Evolutionary conservation across 2,329 filamentous ascomycete genomes (phyloP).

Genomic region (Incumbomyces lentus): DNA sequence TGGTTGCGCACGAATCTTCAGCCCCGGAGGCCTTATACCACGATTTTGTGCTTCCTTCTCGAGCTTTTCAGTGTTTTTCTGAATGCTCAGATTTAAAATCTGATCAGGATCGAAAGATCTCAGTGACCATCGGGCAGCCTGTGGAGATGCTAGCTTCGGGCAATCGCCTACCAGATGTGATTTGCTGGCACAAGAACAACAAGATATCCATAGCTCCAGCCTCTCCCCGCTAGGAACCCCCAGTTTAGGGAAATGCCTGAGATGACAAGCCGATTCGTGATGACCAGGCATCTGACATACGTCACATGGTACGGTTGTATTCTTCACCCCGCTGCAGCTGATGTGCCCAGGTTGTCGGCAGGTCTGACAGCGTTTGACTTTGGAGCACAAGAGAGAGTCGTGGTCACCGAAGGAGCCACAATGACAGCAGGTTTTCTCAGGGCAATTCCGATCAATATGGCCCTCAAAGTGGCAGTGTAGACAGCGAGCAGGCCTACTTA

Average conservation of each 20-base stretch:
- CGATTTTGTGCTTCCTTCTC: constrained; percentile 16
- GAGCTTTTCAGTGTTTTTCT: constrained; percentile 15
- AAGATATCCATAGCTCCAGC: constrained; percentile 34
- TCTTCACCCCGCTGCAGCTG: constrained; percentile 51
- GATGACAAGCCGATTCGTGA: constrained; percentile 48
- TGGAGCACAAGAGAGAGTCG: constrained; percentile 30
- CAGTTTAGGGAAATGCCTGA: constrained; percentile 37
- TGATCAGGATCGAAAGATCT: constrained; percentile 27
- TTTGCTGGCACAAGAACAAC: constrained; percentile 33
- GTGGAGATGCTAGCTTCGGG: constrained; percentile 21
- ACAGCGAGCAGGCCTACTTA: constrained; percentile 32
- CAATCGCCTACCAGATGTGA: constrained; percentile 37
- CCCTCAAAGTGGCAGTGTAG: constrained; percentile 33
- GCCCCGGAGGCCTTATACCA: constrained; percentile 19
- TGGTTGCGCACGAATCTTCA: constrained; percentile 30
- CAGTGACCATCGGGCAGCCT: constrained; percentile 30
- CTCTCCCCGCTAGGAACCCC: constrained; percentile 18
- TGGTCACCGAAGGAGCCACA: constrained; percentile 34
- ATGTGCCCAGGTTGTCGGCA: constrained; percentile 55
- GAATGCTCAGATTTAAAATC: constrained; percentile 31
- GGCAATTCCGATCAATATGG: constrained; percentile 34
- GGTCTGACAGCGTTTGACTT: constrained; percentile 37
- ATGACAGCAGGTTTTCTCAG: constrained; percentile 33
- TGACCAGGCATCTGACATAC: constrained; percentile 50
- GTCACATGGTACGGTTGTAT: constrained; percentile 49